Evolutionary conservation across 352 stramenopile species (phyloP), one percentile per base, ranked within the genome.

Genomic region (Paralagenidium karlingii): DNA sequence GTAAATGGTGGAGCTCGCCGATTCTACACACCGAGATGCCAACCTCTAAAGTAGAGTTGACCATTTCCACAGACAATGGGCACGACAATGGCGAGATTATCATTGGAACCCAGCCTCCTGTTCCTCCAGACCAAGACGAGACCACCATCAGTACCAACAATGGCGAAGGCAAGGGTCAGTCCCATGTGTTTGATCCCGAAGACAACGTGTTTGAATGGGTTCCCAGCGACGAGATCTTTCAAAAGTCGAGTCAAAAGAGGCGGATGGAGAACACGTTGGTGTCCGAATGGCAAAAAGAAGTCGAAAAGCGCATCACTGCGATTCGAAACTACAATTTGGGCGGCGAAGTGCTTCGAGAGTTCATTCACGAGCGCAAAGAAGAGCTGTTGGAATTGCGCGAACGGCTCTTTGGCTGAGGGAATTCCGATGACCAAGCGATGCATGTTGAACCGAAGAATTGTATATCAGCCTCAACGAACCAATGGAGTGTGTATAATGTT

Each of bases 191-290:
- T 28, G 53, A 81, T 46, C 44, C 71, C 0, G 63, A 76, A 15
- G 44, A 56, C 5, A n/a, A n/a, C n/a, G 57, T 85, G 33, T 85
- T 85, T 39, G 71, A 82, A 50, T 85, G 71, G 71, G 45, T 27
- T 3, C 66, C 71, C 16, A 50, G 51, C 1, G 9, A 53, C 3
- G 49, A 53, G 0, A 26, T 67, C 15, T 51, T 70, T 10, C 36
- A 2, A 56, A 55, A 28, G 13, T 34, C 4, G 42, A 18, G 16
- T 11, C 38, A 20, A 32, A 27, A 8, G 33, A 47, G 8, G 47
- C 51, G 9, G n/a, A n/a, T n/a, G n/a, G n/a, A n/a, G n/a, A 47
- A 40, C 7, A 6, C 25, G 15, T 42, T 57, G 19, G 24, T 30
- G 22, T 49, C 21, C 29, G 43, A 68, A 43, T 85, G 71, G 71